Percentiles rank a stretch among this genome's conserved stretches.
Evolutionary conservation across 2,329 filamentous ascomycete species (phyloP).

Genomic region (Emergomyces africanus): DNA sequence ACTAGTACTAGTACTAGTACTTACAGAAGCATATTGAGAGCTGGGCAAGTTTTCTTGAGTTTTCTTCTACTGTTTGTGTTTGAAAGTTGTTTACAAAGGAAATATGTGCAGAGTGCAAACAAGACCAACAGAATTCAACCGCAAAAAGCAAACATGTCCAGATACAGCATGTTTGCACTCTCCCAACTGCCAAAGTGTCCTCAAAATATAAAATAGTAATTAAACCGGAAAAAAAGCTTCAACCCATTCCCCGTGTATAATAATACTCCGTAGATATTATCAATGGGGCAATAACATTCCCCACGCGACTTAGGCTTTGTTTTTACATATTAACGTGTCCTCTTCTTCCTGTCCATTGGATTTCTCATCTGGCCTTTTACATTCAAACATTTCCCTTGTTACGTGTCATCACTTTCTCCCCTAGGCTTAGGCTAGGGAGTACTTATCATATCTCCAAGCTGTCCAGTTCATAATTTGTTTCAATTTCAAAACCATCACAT

Average conservation of each 20-base stretch:
- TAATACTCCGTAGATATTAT: background rate
- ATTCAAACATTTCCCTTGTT: background rate
- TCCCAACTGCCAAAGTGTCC: slow-evolving; percentile 12
- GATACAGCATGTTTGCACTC: slow-evolving; percentile 10
- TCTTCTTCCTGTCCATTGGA: slow-evolving; percentile 1
- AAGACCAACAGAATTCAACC: background rate
- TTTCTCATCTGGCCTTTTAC: background rate
- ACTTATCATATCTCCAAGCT: too few species aligned
- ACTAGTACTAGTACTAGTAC: too few species aligned
- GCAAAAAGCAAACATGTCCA: slow-evolving; percentile 7
- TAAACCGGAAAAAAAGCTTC: background rate
- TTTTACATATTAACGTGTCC: slow-evolving; percentile 11
- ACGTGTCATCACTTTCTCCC: background rate
- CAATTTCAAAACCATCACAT: background rate
- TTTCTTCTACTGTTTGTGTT: background rate
- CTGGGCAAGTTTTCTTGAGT: background rate
- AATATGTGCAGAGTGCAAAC: slow-evolving; percentile 1
- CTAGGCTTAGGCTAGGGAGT: too few species aligned
- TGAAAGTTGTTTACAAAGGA: background rate
- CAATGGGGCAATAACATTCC: background rate
- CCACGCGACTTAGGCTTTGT: background rate
- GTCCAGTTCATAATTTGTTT: too few species aligned
- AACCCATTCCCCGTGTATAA: background rate
- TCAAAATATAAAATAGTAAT: background rate
- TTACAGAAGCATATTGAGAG: background rate